Evolutionary conservation across 2,329 filamentous ascomycete genomes (phyloP), one percentile per base, ranked within the genome.

Genomic region (Bipolaris bicolor): DNA sequence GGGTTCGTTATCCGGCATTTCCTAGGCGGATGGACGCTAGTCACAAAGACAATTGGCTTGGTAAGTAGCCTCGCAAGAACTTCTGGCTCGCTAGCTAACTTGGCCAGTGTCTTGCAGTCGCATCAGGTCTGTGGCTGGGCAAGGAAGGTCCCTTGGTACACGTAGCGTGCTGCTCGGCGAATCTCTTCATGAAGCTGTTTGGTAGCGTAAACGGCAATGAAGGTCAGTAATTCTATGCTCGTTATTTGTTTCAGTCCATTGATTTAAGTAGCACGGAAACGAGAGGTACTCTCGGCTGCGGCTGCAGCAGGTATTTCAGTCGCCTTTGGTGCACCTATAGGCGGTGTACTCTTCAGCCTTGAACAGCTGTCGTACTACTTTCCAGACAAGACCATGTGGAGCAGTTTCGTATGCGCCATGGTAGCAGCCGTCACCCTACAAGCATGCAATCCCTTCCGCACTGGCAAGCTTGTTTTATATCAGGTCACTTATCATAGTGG

Each of bases 341-440:
- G 94, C 10, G 94, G 94, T 45, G 94, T 98, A 20, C 80, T 98
- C 18, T 98, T 98, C 81, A 96, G 91, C 77, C 85, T 98, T n/a
- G 94, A 90, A 85, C 92, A 96, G 84, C 82, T 98, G 2, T 96
- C 92, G 0, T 98, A 97, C 76, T 98, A 97, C 77, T 98, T 98
- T 67, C 94, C 95, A 0, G 94, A 98, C 78, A 98, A 98, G 78
- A 98, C 95, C 9, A 98, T 99, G 95, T 99, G 95, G 95, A 95
- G 97, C 76, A 97, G 92, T 70, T 99, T 99, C 72, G 95, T 99
- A 39, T 98, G 95, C 70, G 95, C 95, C 73, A 98, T 98, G 93
- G 91, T 96, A n/a, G 95, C 93, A 15, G 94, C 95, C 16, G 91
- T 98, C 36, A 92, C 92, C 13, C 82, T 99, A 4, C 94, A 98